These are phyloP conservation scores for Blastobotrys muscicola DNA, from an alignment of 805 yeast species.

Conservation along the genomic window DNA sequence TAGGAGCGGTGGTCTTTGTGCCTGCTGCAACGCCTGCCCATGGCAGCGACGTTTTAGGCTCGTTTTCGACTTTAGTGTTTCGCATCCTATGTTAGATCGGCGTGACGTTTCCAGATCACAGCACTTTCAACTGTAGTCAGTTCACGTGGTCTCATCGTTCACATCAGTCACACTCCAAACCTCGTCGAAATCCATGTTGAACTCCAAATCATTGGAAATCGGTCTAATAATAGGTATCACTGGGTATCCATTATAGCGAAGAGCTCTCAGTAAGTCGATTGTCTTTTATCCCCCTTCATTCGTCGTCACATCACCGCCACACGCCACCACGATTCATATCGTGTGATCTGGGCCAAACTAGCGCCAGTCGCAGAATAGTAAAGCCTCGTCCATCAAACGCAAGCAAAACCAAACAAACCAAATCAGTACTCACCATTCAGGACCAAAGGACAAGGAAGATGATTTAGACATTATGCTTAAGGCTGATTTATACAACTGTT, in stretches of 20 bases:
- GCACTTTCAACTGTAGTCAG: conserved; percentile 1
- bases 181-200: too few relatives aligned
- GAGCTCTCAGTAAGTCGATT: too few relatives aligned
- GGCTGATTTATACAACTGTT: too few relatives aligned
- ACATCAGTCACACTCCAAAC: too few relatives aligned
- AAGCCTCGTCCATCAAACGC: background rate
- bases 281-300: too few relatives aligned
- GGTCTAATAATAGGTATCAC: too few relatives aligned
- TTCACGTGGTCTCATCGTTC: too few relatives aligned
- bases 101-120: background rate
- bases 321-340: too few relatives aligned
- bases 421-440: conserved; percentile 22
- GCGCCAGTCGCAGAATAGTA: conserved; percentile 1
- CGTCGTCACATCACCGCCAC: too few relatives aligned
- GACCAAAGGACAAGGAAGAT: conserved; percentile 23
- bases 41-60: conserved; percentile 8
- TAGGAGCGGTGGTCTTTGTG: background rate
- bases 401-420: conserved; percentile 1
- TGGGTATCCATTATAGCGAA: too few relatives aligned
- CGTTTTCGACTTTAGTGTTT: background rate
- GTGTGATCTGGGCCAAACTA: too few relatives aligned
- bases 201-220: too few relatives aligned
- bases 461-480: conserved; percentile 20
- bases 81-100: conserved; percentile 1
- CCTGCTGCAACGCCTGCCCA: conserved; percentile 19